Base-by-base conservation (phyloP, 2,329 filamentous ascomycete genomes). In the Lecanoromycetidae sp. region DNA sequence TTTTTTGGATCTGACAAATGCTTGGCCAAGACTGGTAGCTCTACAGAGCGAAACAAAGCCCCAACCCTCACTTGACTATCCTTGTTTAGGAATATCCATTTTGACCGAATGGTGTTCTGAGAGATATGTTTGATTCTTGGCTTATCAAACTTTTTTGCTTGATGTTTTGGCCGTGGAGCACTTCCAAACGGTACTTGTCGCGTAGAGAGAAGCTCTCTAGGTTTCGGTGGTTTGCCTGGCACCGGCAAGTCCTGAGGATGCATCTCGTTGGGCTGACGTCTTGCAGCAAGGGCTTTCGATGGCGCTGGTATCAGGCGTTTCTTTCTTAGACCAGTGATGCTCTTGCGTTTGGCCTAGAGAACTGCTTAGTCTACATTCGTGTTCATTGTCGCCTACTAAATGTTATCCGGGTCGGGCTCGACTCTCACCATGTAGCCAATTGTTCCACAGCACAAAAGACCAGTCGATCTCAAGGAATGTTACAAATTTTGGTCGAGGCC, bases 321-420 rank as follows among this genome's bases (percentile, higher is more conserved):
- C 26, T 33, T 46, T 33, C 20, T 37, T 13, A 48, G 25, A 15
- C 44, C 44, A 6, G 44, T 51, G 35, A 51, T 40, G 17, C 44
- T 51, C 32, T 51, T 51, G 38, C 44, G 44, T 51, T 48, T 51
- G 19, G 38, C 39, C 49, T 51, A 29, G 10, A 23, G n/a, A 12
- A 22, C 12, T 23, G 17, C 33, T 45, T 17, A 36, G 42, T 19
- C 5, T 15, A 22, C 6, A 19, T 12, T 30, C n/a, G 3, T 6
- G 5, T n/a, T n/a, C n/a, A n/a, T n/a, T n/a, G n/a, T n/a, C n/a
- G n/a, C n/a, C n/a, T n/a, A n/a, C n/a, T n/a, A n/a, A n/a, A n/a
- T n/a, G n/a, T n/a, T n/a, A n/a, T n/a, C n/a, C n/a, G n/a, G n/a
- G n/a, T n/a, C n/a, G n/a, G n/a, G n/a, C n/a, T n/a, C n/a, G n/a